phyloP scores from a whole-genome alignment of 2,329 filamentous ascomycete genomes.

The Aspergillus ruber region DNA sequence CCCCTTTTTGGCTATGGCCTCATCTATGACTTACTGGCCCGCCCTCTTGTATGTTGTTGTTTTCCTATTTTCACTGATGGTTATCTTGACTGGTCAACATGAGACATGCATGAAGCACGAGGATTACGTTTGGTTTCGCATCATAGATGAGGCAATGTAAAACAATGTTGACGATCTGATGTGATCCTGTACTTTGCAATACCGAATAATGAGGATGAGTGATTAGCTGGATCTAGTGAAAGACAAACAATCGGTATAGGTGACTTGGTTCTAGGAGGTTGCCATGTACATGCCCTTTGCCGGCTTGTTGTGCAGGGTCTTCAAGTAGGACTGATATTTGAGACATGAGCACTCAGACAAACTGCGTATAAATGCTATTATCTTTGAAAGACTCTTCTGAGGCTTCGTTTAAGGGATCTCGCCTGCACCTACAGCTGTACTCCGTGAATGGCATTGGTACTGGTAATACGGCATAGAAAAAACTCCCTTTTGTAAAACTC shows the following conservation, averaged over 20 bases:
- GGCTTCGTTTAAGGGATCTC: neutral
- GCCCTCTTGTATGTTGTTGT: conserved; percentile 17
- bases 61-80: conserved; percentile 18
- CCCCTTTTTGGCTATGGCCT: conserved; percentile 17
- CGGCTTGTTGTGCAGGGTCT: too few relatives aligned
- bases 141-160: conserved; percentile 37
- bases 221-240: too few relatives aligned
- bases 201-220: neutral
- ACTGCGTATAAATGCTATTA: too few relatives aligned
- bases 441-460: too few relatives aligned
- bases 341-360: too few relatives aligned
- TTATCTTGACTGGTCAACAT: conserved; percentile 18
- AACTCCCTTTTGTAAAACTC: neutral
- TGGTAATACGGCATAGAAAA: too few relatives aligned
- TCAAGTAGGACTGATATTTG: too few relatives aligned
- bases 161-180: conserved; percentile 18
- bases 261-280: too few relatives aligned
- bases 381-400: too few relatives aligned
- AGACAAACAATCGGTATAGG: too few relatives aligned
- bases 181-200: conserved; percentile 6
- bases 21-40: conserved; percentile 21
- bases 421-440: neutral
- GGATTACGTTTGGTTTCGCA: conserved; percentile 25
- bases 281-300: too few relatives aligned
- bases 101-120: conserved; percentile 22